Evolutionary conservation across 768 basidiomycete genomes (phyloP).

Genomic region (Hirschioporus abietinus): DNA sequence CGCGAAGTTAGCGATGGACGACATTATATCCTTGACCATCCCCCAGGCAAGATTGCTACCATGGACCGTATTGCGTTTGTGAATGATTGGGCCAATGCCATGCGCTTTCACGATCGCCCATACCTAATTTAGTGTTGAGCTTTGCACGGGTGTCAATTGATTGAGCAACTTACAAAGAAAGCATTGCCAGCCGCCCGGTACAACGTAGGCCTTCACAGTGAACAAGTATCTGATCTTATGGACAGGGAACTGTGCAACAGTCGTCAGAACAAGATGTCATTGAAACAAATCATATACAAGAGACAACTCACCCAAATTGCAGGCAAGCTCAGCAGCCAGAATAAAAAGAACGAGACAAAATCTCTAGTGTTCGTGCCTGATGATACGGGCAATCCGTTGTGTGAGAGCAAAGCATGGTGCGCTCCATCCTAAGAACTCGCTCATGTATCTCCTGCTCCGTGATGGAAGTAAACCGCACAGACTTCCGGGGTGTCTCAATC

Average conservation of each 20-base stretch:
- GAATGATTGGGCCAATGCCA: constrained; percentile 72
- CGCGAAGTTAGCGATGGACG: constrained; percentile 76
- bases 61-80: constrained; percentile 54
- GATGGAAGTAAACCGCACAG: neutral
- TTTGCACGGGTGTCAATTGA: neutral
- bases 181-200: constrained; percentile 62
- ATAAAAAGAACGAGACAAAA: constrained; percentile 81
- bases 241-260: neutral
- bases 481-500: neutral
- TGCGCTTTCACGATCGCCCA: constrained; percentile 48
- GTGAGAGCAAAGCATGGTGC: too few species aligned
- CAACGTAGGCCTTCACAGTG: constrained; percentile 69
- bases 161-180: constrained; percentile 66
- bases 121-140: neutral
- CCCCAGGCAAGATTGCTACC: constrained; percentile 71
- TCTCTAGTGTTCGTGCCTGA: constrained; percentile 72
- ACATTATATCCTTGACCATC: constrained; percentile 68
- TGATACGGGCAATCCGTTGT: constrained; percentile 66
- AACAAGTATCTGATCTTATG: constrained; percentile 57
- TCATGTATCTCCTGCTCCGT: neutral
- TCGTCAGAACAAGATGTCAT: neutral
- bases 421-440: neutral
- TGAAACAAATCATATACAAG: neutral
- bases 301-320: constrained; percentile 57
- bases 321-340: constrained; percentile 77